Conservation (phyloP, 2,329 filamentous ascomycete species). For the Aspergillus quadricinctus region DNA sequence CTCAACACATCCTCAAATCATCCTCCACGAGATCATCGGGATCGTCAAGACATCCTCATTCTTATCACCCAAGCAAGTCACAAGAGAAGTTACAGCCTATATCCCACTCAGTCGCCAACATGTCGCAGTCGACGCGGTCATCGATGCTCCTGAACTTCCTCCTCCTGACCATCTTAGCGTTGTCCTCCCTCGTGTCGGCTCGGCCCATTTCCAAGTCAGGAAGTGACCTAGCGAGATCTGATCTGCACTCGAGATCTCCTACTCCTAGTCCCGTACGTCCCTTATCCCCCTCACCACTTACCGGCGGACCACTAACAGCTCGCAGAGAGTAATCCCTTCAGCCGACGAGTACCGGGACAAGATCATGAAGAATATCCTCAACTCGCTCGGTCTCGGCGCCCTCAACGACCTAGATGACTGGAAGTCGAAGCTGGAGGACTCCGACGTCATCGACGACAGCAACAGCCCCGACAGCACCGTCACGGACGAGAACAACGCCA, state of each 20-base stretch:
- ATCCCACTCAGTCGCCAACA: background rate
- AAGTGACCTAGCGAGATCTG: background rate
- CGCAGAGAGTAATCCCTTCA: constrained; percentile 21
- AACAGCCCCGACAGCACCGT: background rate
- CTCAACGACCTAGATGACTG: constrained; percentile 4
- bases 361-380: constrained; percentile 14
- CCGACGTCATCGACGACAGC: constrained; percentile 3
- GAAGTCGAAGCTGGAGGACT: constrained; percentile 6
- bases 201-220: background rate
- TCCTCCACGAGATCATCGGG: background rate
- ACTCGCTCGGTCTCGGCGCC: constrained; percentile 13
- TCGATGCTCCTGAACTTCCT: constrained; percentile 5
- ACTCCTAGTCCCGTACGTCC: constrained; percentile 5
- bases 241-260: constrained; percentile 2
- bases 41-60: background rate
- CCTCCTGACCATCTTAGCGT: constrained; percentile 1
- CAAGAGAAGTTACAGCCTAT: background rate
- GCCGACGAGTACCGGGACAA: background rate
- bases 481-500: background rate
- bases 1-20: background rate
- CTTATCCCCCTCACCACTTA: background rate
- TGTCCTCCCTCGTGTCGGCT: constrained; percentile 4
- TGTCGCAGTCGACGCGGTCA: constrained; percentile 2
- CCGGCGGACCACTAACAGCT: background rate
- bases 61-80: background rate